Evolutionary conservation across 2,329 filamentous ascomycete species (phyloP).

Genomic region (Arthrobotrys iridis): DNA sequence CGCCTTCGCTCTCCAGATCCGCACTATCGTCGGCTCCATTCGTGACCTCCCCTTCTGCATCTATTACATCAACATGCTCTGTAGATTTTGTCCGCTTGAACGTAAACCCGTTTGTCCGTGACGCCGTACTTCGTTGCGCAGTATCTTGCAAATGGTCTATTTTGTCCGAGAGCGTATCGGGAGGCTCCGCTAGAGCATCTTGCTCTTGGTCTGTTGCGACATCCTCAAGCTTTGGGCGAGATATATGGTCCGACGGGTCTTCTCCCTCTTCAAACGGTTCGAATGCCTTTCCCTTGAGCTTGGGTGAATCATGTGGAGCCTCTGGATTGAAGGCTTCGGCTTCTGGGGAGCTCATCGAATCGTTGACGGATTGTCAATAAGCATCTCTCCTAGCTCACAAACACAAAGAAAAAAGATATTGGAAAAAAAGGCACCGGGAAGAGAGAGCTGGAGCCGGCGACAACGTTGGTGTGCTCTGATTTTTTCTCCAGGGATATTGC

Average conservation of each 20-base stretch:
- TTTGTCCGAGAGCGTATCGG: conserved; percentile 34
- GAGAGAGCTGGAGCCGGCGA: conserved; percentile 26
- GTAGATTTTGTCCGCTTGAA: conserved; percentile 49
- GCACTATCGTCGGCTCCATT: conserved; percentile 52
- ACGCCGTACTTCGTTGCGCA: conserved; percentile 1
- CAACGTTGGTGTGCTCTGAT: conserved; percentile 4
- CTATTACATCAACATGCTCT: conserved; percentile 33
- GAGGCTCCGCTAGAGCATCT: conserved; percentile 38
- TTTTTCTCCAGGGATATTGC: conserved; percentile 6
- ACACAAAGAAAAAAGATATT: conserved; percentile 2
- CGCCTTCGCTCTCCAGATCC: conserved; percentile 46
- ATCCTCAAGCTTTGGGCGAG: conserved; percentile 14
- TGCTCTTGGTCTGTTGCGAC: not conserved
- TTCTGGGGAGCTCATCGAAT: conserved; percentile 54
- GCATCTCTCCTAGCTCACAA: conserved; percentile 40
- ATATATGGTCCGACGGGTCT: conserved; percentile 25
- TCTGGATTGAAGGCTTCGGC: conserved; percentile 54
- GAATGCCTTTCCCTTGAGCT: conserved; percentile 51
- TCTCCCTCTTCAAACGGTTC: conserved; percentile 51
- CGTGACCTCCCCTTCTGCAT: conserved; percentile 5
- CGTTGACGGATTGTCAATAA: conserved; percentile 41
- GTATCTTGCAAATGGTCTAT: conserved; percentile 24
- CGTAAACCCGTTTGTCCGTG: conserved; percentile 43
- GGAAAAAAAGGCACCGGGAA: conserved; percentile 8
- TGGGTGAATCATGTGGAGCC: conserved; percentile 42